Conservation (phyloP, 306 rosid species). For the Psophocarpus tetragonolobus region DNA sequence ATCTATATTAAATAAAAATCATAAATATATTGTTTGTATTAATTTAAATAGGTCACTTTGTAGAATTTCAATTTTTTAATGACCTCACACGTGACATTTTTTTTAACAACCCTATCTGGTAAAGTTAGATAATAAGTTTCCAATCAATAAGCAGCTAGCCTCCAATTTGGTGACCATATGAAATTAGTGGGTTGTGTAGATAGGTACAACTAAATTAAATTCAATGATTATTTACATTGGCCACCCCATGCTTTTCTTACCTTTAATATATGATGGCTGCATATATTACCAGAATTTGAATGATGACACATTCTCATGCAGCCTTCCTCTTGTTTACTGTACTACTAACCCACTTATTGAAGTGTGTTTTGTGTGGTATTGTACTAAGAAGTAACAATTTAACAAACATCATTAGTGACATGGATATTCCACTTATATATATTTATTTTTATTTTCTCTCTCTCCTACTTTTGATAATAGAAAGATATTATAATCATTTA, state of each 20-base stretch:
- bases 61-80: neutral
- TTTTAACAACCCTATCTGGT: neutral
- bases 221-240: slow-evolving; percentile 1
- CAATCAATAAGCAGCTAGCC: neutral
- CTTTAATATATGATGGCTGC: neutral
- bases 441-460: neutral
- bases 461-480: neutral
- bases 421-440: neutral
- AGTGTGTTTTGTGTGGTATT: neutral
- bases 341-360: neutral
- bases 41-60: neutral
- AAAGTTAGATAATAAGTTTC: neutral
- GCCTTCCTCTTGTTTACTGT: neutral
- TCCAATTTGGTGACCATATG: neutral
- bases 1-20: neutral
- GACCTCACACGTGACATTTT: neutral
- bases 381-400: neutral
- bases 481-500: neutral
- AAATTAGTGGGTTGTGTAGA: neutral
- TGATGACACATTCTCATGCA: neutral
- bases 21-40: neutral
- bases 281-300: neutral
- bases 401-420: neutral
- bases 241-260: slow-evolving; percentile 3
- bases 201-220: neutral